Conservation (phyloP, 139 green algal genomes). For the Chlamydomonas schloesseri region DNA sequence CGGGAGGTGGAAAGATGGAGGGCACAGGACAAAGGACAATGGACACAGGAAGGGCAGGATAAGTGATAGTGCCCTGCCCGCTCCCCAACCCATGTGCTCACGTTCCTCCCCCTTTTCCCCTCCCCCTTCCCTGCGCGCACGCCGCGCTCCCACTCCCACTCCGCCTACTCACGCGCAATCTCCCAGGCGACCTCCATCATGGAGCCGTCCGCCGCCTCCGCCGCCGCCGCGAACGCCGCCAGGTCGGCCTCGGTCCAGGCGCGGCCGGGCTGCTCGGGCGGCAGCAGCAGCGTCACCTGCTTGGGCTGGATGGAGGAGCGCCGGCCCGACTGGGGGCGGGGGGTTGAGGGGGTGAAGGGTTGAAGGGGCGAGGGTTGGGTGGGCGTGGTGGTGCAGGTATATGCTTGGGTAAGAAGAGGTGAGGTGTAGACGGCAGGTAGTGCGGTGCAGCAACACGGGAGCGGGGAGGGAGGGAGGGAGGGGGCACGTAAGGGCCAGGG, state of each 20-base stretch:
- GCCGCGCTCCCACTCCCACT: not conserved
- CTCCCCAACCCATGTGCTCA: no score
- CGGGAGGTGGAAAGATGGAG: no score
- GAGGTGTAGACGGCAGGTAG: no score
- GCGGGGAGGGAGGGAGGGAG: no score
- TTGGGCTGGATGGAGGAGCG: constrained; percentile 51
- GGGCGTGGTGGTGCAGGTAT: not conserved
- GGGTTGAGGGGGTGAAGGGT: not conserved
- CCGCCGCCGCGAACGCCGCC: constrained; percentile 36
- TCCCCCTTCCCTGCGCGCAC: no score
- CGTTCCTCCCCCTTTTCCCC: no score
- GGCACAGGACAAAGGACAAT: no score
- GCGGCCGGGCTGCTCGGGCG: not conserved
- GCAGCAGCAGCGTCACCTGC: constrained; percentile 58
- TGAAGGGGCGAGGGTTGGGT: not conserved
- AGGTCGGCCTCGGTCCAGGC: constrained; percentile 56
- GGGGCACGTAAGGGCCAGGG: no score
- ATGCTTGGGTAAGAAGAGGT: no score
- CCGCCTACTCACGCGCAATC: constrained; percentile 39
- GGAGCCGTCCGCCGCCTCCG: constrained; percentile 43
- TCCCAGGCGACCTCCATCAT: constrained; percentile 66
- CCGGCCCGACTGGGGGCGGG: constrained; percentile 51
- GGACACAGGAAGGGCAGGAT: no score
- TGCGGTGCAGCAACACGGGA: no score
- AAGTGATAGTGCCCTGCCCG: no score